A percentile compares a stretch with the other conserved stretches of the same genome.
phyloP scores from a whole-genome alignment of 1,139 yeast species.

The Pichia sp. region DNA sequence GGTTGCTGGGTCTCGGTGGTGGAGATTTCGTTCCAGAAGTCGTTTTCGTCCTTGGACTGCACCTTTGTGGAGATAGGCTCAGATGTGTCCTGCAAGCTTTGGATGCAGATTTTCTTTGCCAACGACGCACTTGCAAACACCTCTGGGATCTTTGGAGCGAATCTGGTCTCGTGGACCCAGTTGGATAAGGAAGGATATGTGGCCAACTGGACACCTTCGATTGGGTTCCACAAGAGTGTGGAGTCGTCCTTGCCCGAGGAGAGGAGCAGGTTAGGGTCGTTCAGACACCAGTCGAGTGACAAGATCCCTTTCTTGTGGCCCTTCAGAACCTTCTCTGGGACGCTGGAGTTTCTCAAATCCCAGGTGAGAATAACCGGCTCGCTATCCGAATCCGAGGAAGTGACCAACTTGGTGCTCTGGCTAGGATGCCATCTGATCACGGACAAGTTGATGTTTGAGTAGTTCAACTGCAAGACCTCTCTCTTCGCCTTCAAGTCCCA shows the following conservation, averaged over 20 bases:
- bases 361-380: constrained; percentile 82
- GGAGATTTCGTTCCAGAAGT: constrained; percentile 82
- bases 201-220: constrained; percentile 62
- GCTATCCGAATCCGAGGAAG: constrained; percentile 80
- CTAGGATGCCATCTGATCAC: constrained; percentile 76
- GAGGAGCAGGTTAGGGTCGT: constrained; percentile 71
- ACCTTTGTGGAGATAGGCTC: constrained; percentile 48
- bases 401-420: constrained; percentile 83
- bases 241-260: constrained; percentile 92
- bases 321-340: constrained; percentile 68
- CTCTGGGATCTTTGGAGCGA: constrained; percentile 87
- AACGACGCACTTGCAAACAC: constrained; percentile 90
- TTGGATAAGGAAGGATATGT: constrained; percentile 89
- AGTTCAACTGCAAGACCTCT: constrained; percentile 80
- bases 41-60: constrained; percentile 49
- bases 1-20: constrained; percentile 73
- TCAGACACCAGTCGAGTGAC: constrained; percentile 89
- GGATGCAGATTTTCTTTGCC: constrained; percentile 80
- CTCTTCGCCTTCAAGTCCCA: constrained; percentile 90
- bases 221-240: constrained; percentile 87
- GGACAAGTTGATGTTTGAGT: constrained; percentile 61
- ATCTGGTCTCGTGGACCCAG: constrained; percentile 87
- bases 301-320: constrained; percentile 89
- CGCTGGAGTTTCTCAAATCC: constrained; percentile 92
- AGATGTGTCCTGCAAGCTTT: constrained; percentile 80